Evolutionary conservation across 768 basidiomycete species (phyloP).

Genomic region (Hirschioporus abietinus): DNA sequence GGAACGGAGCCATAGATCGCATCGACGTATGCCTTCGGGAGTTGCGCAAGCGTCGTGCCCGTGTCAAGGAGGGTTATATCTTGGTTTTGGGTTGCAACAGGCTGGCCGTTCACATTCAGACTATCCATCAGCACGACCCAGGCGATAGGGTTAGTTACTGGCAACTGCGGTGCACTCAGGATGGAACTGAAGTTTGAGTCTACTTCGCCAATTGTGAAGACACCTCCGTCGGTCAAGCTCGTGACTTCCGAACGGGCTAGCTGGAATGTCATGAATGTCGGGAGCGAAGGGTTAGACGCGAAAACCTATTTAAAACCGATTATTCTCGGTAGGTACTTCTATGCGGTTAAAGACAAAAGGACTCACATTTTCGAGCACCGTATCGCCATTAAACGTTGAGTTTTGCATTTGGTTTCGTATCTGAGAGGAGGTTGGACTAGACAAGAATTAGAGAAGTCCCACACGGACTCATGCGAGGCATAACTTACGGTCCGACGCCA

Average conservation of each 20-base stretch:
- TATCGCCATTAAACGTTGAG: conserved; percentile 1
- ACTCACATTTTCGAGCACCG: neutral
- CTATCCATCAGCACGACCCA: conserved; percentile 7
- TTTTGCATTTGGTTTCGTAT: neutral
- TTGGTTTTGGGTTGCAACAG: conserved; percentile 10
- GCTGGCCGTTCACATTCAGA: conserved; percentile 7
- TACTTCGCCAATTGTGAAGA: conserved; percentile 12
- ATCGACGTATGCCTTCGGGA: conserved; percentile 21
- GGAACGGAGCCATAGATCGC: conserved; percentile 25
- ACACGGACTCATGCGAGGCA: neutral
- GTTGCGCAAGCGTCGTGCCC: conserved; percentile 16
- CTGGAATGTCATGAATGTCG: conserved; percentile 15
- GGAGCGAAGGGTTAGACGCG: conserved; percentile 3
- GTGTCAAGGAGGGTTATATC: conserved; percentile 12
- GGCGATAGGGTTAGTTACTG: neutral
- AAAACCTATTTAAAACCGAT: neutral
- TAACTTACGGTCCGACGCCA: conserved; percentile 1
- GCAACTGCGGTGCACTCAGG: conserved; percentile 16
- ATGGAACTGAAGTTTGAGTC: neutral
- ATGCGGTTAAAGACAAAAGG: neutral
- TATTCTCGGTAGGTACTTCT: neutral
- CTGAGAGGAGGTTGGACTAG: neutral
- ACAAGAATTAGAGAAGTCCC: neutral
- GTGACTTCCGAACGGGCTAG: conserved; percentile 12
- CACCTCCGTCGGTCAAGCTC: conserved; percentile 15